A percentile compares a stretch with the other conserved stretches of the same genome.
These are phyloP conservation scores for Manihot esculenta DNA, from an alignment of 441 rosid genomes.

Conservation along the genomic window DNA sequence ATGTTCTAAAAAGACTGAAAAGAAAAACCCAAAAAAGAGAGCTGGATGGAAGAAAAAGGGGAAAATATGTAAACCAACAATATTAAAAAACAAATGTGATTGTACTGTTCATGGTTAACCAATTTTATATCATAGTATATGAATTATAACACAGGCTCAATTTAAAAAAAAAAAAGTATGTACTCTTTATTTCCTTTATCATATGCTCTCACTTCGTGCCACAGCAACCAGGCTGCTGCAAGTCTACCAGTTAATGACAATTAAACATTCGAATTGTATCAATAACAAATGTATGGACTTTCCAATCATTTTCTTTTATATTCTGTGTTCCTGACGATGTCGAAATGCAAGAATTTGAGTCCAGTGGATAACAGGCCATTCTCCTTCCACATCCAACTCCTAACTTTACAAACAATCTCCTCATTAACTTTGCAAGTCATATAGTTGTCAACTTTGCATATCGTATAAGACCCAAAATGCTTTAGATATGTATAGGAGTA, in stretches of 20 bases:
- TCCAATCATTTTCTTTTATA: neutral
- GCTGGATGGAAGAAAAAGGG: too few relatives aligned
- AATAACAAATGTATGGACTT: neutral
- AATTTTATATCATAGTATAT: too few relatives aligned
- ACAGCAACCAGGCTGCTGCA: conserved; percentile 1
- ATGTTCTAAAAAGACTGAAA: too few relatives aligned
- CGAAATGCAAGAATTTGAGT: too few relatives aligned
- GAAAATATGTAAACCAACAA: too few relatives aligned
- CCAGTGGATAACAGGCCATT: too few relatives aligned
- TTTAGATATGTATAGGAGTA: neutral
- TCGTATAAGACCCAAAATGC: too few relatives aligned
- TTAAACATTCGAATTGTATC: neutral
- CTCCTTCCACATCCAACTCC: neutral
- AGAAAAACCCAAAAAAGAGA: too few relatives aligned
- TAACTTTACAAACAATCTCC: neutral
- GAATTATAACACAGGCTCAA: neutral
- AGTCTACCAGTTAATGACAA: neutral
- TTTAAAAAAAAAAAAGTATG: neutral
- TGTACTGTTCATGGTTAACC: too few relatives aligned
- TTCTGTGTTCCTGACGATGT: neutral
- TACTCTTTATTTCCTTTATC: neutral
- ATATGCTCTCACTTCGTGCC: neutral
- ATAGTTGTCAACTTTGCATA: neutral
- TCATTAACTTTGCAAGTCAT: neutral
- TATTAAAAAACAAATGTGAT: too few relatives aligned